Evolutionary conservation across 2,329 filamentous ascomycete genomes (phyloP).

Genomic region (Byssochlamys sp.): DNA sequence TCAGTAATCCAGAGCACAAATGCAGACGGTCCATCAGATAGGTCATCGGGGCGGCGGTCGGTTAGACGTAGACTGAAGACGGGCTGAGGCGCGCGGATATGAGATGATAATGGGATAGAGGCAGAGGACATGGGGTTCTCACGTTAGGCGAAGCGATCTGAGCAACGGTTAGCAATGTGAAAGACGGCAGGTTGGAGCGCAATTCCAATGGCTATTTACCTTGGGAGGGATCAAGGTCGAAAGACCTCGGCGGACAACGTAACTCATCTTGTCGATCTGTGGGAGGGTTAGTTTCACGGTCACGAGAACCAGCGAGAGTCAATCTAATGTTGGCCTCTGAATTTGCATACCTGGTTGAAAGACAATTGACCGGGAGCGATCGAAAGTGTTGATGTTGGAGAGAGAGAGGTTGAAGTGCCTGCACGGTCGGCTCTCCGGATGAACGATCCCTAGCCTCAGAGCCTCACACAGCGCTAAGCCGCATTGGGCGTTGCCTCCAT

Average conservation of each 20-base stretch:
- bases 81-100: not conserved
- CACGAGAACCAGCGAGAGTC: slow-evolving; percentile 1
- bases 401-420: slow-evolving; percentile 24
- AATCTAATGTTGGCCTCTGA: not conserved
- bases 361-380: slow-evolving; percentile 23
- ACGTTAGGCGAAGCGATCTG: slow-evolving; percentile 33
- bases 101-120: not conserved
- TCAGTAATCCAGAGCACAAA: slow-evolving; percentile 23
- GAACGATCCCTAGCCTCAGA: slow-evolving; percentile 14
- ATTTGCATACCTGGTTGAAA: slow-evolving; percentile 22
- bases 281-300: slow-evolving; percentile 15
- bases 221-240: slow-evolving; percentile 99
- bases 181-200: slow-evolving; percentile 9
- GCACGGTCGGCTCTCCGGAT: slow-evolving; percentile 29
- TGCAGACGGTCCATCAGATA: not conserved
- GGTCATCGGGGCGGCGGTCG: not conserved
- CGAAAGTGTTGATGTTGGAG: slow-evolving; percentile 21
- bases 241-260: slow-evolving; percentile 77
- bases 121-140: slow-evolving; percentile 14
- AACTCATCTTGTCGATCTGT: slow-evolving; percentile 67
- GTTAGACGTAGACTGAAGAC: not conserved
- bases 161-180: slow-evolving; percentile 30
- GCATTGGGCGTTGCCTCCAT: slow-evolving; percentile 22
- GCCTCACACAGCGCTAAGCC: slow-evolving; percentile 25
- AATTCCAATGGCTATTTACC: slow-evolving; percentile 46